Percentiles rank a stretch among this genome's conserved stretches.
phyloP scores from a whole-genome alignment of 2,329 filamentous ascomycete species.

The Phyllosticta capitalensis region DNA sequence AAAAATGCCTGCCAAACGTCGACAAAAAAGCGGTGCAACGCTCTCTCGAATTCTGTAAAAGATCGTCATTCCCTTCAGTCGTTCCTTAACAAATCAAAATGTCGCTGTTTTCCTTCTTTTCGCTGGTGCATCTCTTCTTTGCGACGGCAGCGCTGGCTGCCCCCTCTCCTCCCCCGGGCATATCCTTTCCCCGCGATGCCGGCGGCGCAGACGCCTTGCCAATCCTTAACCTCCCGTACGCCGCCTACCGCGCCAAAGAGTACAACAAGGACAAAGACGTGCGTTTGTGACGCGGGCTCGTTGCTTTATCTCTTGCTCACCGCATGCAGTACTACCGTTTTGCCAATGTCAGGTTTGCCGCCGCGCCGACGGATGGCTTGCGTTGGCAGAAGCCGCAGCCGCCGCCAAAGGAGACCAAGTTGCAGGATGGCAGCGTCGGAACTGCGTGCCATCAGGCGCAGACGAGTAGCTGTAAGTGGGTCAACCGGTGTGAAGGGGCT shows the following conservation, averaged over 20 bases:
- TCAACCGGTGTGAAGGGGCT: not conserved
- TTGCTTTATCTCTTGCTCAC: not conserved
- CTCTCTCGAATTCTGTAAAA: not conserved
- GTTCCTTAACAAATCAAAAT: not conserved
- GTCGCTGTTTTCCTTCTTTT: not conserved
- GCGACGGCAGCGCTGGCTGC: not conserved
- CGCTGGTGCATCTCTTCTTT: not conserved
- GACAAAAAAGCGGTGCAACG: not conserved
- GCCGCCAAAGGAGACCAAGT: conserved; percentile 33
- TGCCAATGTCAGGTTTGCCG: conserved; percentile 48
- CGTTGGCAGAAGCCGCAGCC: conserved; percentile 40
- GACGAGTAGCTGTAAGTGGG: conserved; percentile 20
- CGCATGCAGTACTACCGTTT: conserved; percentile 40
- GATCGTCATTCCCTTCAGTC: not conserved
- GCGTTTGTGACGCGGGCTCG: not conserved
- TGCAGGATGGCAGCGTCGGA: conserved; percentile 36
- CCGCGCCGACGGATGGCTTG: conserved; percentile 42
- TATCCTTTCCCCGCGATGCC: not conserved
- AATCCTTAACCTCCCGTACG: not conserved
- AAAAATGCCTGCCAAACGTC: not conserved
- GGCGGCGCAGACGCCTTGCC: not conserved
- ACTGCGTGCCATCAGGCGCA: not conserved
- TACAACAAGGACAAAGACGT: not conserved
- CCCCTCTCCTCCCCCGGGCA: not conserved
- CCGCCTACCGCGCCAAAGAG: not conserved